phyloP scores from a whole-genome alignment of 2,329 filamentous ascomycete genomes.

The Cryphonectria nitschkei region DNA sequence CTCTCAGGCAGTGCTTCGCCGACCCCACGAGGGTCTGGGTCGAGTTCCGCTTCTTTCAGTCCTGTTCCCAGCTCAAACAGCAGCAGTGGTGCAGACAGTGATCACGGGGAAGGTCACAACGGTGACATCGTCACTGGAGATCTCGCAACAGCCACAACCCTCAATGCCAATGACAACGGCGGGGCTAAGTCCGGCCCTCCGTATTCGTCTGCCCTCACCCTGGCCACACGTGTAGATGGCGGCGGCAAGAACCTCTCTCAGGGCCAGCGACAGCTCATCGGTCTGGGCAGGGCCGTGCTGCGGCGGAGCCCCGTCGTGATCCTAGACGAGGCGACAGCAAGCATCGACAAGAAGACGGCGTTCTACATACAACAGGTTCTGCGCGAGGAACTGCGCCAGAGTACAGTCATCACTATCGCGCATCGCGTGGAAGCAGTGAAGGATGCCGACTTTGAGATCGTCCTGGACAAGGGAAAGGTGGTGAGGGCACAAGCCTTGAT shows the following conservation, averaged over 20 bases:
- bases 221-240: constrained; percentile 58
- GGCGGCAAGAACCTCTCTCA: constrained; percentile 66
- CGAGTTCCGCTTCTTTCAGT: constrained; percentile 16
- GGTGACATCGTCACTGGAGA: not conserved
- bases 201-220: constrained; percentile 40
- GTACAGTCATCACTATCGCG: constrained; percentile 69
- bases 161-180: constrained; percentile 36
- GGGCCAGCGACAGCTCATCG: constrained; percentile 65
- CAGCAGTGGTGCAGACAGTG: constrained; percentile 12
- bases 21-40: constrained; percentile 14
- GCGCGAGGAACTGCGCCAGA: constrained; percentile 55
- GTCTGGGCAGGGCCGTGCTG: constrained; percentile 63
- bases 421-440: constrained; percentile 66
- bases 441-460: constrained; percentile 59
- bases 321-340: constrained; percentile 68
- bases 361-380: constrained; percentile 61
- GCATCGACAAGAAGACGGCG: constrained; percentile 63
- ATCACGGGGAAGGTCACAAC: constrained; percentile 1
- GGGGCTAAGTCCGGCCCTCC: not conserved
- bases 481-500: constrained; percentile 39
- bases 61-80: constrained; percentile 16
- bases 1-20: constrained; percentile 19
- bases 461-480: constrained; percentile 56
- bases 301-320: constrained; percentile 63
- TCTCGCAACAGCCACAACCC: constrained; percentile 30